Percentiles rank a stretch among this genome's conserved stretches.
Evolutionary conservation across 805 yeast genomes (phyloP).

Genomic region (Metschnikowia chrysomelidarum): DNA sequence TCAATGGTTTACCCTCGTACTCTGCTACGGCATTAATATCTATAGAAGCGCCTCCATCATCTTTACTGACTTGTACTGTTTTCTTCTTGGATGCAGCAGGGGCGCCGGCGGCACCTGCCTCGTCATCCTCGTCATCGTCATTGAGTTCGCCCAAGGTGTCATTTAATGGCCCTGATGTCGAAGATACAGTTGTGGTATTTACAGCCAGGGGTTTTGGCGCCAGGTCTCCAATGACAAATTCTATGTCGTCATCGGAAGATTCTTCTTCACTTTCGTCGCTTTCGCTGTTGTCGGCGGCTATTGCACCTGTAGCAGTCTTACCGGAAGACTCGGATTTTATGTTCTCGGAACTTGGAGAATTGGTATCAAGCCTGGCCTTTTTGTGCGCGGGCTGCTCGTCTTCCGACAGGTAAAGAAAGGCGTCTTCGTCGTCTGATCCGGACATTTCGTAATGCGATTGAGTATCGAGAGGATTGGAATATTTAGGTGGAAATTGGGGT

Average conservation of each 20-base stretch:
- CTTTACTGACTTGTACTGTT: conserved; percentile 33
- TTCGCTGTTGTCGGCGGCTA: conserved; percentile 18
- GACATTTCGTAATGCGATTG: no score
- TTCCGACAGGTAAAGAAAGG: conserved; percentile 61
- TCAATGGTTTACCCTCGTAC: conserved; percentile 77
- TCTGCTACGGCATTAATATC: conserved; percentile 75
- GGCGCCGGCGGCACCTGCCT: conserved; percentile 5
- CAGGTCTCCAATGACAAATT: conserved; percentile 65
- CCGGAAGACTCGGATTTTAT: background rate
- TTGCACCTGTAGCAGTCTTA: background rate
- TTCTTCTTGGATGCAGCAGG: conserved; percentile 17
- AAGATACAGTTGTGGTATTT: conserved; percentile 22
- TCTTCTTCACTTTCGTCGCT: conserved; percentile 45
- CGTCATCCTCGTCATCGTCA: conserved; percentile 21
- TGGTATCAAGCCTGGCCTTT: conserved; percentile 9
- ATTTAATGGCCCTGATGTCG: conserved; percentile 27
- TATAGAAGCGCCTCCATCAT: conserved; percentile 42
- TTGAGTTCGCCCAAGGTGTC: conserved; percentile 34
- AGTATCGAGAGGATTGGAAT: no score
- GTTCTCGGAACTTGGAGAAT: background rate
- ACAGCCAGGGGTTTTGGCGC: conserved; percentile 17
- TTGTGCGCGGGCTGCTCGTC: conserved; percentile 19
- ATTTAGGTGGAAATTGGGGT: no score
- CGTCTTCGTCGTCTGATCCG: conserved; percentile 60
- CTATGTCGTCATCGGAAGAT: conserved; percentile 66